A percentile compares a stretch with the other conserved stretches of the same genome.
Conservation (phyloP, 2,329 filamentous ascomycete species). For the Alternaria sp. region DNA sequence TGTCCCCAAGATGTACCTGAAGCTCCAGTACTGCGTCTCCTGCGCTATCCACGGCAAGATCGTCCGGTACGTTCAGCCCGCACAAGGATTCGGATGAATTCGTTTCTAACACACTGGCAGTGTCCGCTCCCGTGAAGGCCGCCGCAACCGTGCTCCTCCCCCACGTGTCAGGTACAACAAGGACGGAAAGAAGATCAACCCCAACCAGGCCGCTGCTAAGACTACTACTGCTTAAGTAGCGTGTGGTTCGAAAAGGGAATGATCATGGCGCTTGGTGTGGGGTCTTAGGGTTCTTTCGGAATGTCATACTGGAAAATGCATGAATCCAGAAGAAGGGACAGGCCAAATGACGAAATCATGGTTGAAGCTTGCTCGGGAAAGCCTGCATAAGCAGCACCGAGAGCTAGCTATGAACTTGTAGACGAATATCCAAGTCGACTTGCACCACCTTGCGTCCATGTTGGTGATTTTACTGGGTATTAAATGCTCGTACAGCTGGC, state of each 20-base stretch:
- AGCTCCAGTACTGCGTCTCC: constrained; percentile 99
- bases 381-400: constrained; percentile 41
- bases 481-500: neutral
- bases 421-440: constrained; percentile 48
- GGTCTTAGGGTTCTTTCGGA: constrained; percentile 45
- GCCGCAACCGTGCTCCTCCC: constrained; percentile 98
- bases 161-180: constrained; percentile 99
- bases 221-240: constrained; percentile 48
- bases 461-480: constrained; percentile 8
- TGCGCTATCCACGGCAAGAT: constrained; percentile 99
- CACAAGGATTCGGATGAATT: constrained; percentile 1
- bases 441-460: constrained; percentile 28
- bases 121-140: constrained; percentile 95
- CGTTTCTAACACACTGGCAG: constrained; percentile 59
- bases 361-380: constrained; percentile 40
- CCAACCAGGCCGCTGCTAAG: constrained; percentile 81
- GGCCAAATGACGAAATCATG: constrained; percentile 46
- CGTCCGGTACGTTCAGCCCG: constrained; percentile 83
- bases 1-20: constrained; percentile 99
- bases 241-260: constrained; percentile 30
- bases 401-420: constrained; percentile 49
- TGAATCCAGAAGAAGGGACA: constrained; percentile 43
- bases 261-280: constrained; percentile 50
- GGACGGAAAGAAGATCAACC: constrained; percentile 99
- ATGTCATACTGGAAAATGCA: constrained; percentile 49